Base-by-base conservation (phyloP, 2,329 filamentous ascomycete genomes). In the Ophiostoma quercus region DNA sequence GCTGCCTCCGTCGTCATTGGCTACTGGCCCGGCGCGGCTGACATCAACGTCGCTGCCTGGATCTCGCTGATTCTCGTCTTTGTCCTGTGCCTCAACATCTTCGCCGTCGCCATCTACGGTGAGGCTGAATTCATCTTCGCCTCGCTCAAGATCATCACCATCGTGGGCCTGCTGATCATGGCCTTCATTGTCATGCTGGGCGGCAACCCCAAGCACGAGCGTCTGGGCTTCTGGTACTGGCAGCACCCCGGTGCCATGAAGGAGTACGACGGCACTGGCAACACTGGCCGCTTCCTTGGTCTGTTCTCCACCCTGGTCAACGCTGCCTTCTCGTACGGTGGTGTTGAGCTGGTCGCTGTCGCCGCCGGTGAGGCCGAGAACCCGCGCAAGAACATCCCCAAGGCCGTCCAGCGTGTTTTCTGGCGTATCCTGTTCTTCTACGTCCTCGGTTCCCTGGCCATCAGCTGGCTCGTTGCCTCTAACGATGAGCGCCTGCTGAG, bases 311-410 rank as follows among this genome's bases (percentile, higher is more conserved):
- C 71, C 25, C 70, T 74, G n/a, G 71, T 73, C 68, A 74, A 73
- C 68, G 72, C 71, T 7, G 81, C 77, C n/a, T 82, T 81, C 67
- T 79, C 79, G 37, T 82, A 80, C 70, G 75, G 77, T 22, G 78
- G 78, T 41, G 88, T 88, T 2, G 88, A 90, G 76, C 80, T 90
- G 16, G 80, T 82, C 71, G 84, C 83, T 22, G 81, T 87, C 22
- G 87, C 88, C 1, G 88, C 87, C 5, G 88, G 86, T 63, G 88
- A 91, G 80, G 86, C 87, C 86, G 34, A 85, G 88, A 29, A 89
- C 88, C 1, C 84, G 87, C 68, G 83, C 84, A 75, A 89, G 71
- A 73, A 88, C 78, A 86, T 91, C 70, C 88, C 88, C 70, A 88
- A 88, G 79, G 87, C 87, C 0, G 85, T 87, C 4, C 80, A 83